These are phyloP conservation scores for Thalassiosira hispida DNA, from an alignment of 352 stramenopile species.

Conservation along the genomic window DNA sequence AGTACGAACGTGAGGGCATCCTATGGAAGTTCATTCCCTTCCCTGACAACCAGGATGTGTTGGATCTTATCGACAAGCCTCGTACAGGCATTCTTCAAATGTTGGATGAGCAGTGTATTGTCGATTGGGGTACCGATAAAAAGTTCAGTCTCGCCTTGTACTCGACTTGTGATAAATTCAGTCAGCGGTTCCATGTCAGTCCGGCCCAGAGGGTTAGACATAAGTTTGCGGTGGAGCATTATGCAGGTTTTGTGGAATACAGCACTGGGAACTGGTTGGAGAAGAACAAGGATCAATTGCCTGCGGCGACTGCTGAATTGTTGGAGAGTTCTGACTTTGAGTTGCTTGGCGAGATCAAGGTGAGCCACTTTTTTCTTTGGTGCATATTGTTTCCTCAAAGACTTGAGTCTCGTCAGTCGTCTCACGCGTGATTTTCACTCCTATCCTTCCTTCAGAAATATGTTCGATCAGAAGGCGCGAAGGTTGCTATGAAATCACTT, in stretches of 20 bases:
- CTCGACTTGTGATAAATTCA: constrained; percentile 62
- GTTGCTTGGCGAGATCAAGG: constrained; percentile 72
- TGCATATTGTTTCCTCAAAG: background rate
- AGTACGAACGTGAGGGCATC: constrained; percentile 88
- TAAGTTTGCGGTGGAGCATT: constrained; percentile 85
- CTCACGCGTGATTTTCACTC: constrained; percentile 11
- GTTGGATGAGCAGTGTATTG: constrained; percentile 97
- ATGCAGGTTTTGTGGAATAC: constrained; percentile 86
- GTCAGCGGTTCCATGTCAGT: constrained; percentile 72
- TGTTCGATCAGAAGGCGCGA: constrained; percentile 78
- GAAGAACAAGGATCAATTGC: constrained; percentile 89
- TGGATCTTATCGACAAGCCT: constrained; percentile 93
- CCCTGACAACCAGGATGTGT: constrained; percentile 95
- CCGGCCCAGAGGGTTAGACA: constrained; percentile 75
- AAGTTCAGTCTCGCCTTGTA: constrained; percentile 81
- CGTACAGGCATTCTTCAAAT: constrained; percentile 85
- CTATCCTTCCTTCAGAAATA: constrained; percentile 51
- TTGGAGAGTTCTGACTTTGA: constrained; percentile 79
- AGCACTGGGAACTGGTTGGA: constrained; percentile 83
- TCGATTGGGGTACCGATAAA: constrained; percentile 72
- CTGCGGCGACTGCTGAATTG: constrained; percentile 77
- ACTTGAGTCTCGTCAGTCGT: background rate
- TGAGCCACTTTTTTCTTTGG: constrained; percentile 3
- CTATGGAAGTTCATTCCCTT: constrained; percentile 96
- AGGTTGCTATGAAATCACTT: constrained; percentile 87